These are phyloP conservation scores for Paratinospora sagittata DNA, from an alignment of 164 flowering plant species.

Conservation along the genomic window DNA sequence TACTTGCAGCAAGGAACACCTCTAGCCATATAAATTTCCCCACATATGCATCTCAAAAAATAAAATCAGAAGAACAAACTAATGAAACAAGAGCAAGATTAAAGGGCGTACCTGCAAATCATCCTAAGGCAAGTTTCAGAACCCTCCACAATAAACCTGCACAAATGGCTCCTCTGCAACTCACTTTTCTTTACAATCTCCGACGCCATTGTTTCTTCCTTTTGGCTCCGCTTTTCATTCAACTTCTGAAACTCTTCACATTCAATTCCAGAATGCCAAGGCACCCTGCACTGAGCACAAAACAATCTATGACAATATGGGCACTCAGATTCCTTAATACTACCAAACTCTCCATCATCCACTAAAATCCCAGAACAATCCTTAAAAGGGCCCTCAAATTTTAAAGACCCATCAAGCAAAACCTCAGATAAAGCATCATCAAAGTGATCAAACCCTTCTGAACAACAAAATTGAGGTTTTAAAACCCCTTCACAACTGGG, in stretches of 20 bases:
- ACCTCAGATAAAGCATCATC: background rate
- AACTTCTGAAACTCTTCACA: too few species aligned
- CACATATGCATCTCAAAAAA: too few species aligned
- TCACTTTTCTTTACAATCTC: background rate
- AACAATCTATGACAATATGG: too few species aligned
- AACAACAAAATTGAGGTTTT: background rate
- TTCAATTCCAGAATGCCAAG: too few species aligned
- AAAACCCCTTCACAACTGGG: background rate
- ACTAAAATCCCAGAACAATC: conserved; percentile 17
- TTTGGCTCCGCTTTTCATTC: too few species aligned
- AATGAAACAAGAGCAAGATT: too few species aligned
- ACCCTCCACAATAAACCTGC: conserved; percentile 1
- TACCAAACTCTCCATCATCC: conserved; percentile 8
- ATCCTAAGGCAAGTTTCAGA: too few species aligned
- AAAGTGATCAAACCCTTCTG: background rate
- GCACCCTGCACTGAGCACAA: too few species aligned
- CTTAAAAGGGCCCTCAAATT: conserved; percentile 19
- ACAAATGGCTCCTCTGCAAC: background rate
- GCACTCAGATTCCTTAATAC: conserved; percentile 16
- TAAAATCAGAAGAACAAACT: too few species aligned
- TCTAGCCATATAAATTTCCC: too few species aligned
- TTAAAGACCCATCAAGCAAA: background rate
- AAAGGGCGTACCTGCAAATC: too few species aligned
- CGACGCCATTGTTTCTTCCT: background rate
- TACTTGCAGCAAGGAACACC: too few species aligned